These are phyloP conservation scores for Plasmodium gallinaceum DNA, from an alignment of 169 alveolate genomes.

Conservation along the genomic window DNA sequence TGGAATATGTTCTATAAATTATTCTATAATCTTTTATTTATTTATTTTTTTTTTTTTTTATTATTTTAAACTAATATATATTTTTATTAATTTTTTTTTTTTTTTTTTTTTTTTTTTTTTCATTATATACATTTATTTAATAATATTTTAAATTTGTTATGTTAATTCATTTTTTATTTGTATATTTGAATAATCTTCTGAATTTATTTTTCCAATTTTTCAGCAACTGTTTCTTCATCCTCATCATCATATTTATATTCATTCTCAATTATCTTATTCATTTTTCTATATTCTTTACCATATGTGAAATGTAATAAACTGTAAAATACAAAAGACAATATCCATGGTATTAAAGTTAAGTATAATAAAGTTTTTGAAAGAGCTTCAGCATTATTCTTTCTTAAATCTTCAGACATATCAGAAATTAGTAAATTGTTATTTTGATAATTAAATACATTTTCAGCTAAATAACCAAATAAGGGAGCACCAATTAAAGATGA, in stretches of 20 bases:
- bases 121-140: no score
- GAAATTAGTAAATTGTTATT: constrained; percentile 83
- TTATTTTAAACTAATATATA: no score
- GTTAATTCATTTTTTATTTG: no score
- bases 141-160: no score
- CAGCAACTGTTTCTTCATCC: constrained; percentile 64
- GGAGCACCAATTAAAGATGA: constrained; percentile 92
- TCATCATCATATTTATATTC: constrained; percentile 76
- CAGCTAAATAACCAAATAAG: constrained; percentile 90
- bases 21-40: no score
- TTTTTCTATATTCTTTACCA: constrained; percentile 76
- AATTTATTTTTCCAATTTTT: background rate
- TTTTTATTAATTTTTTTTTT: no score
- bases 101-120: no score
- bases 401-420: constrained; percentile 85
- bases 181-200: no score
- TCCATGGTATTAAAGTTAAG: constrained; percentile 89
- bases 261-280: constrained; percentile 62
- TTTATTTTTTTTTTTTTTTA: no score
- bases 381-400: constrained; percentile 90
- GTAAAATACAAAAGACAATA: constrained; percentile 85
- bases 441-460: constrained; percentile 89
- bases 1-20: no score
- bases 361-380: constrained; percentile 87
- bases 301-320: constrained; percentile 88